Base-by-base conservation (phyloP, 371 early-diverging fungal genomes). In the Syncephalastrum contaminatum region DNA sequence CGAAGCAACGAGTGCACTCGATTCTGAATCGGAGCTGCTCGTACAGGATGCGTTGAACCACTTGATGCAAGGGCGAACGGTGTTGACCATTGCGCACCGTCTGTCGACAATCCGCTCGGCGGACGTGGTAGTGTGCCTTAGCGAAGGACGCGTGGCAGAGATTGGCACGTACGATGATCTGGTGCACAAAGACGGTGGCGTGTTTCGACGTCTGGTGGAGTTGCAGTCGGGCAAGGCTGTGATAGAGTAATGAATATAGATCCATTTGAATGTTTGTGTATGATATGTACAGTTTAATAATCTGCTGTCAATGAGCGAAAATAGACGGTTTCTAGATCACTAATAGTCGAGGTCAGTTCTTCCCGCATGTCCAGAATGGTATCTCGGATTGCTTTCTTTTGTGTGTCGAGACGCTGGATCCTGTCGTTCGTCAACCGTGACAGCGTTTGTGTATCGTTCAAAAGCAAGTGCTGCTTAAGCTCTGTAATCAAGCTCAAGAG, bases 1-100 rank as follows among this genome's bases (percentile, higher is more conserved):
- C 66, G 95, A 96, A 69, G 92, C 95, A 1, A 95, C 97, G 0
- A 84, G 88, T 43, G 89, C 91, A 1, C 66, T 95, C 27, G 95
- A 96, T 81, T 75, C 88, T 19, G 79, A 79, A 56, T 81, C 81
- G 1, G 87, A 87, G 56, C 68, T 74, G 7, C 58, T 86, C 24
- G 85, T 87, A 1, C 84, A 86, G 48, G 78, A 72, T 40, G 86
- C 88, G 1, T 68, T 90, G 16, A 84, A 85, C 25, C 51, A 51
- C 18, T 71, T 80, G 45, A 73, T 81, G 70, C 69, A 77, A 40
- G 83, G 81, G 24, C 75, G 89, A 8, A 90, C 89, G 1, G 82
- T 84, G 2, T 64, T 87, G 36, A 85, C 82, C 1, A 85, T 88
- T 58, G 87, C 90, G 0, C 91, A 89, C 63, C 73, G 87, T n/a